Evolutionary conservation across 208 protist species (phyloP).

Genomic region (Balamuthia mandrillaris): DNA sequence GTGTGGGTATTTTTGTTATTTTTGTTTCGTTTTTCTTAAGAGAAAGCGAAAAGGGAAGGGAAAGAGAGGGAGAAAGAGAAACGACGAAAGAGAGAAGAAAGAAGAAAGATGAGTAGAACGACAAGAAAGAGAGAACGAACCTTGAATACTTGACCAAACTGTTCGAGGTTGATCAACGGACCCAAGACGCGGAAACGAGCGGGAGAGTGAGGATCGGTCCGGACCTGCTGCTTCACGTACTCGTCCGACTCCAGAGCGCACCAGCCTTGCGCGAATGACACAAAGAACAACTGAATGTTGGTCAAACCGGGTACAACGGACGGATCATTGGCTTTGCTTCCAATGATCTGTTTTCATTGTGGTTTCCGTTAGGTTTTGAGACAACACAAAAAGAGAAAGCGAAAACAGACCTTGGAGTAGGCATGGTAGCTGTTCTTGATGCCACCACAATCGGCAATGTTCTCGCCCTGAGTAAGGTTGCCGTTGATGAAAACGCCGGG

Average conservation of each 20-base stretch:
- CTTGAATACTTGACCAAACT: too few relatives aligned
- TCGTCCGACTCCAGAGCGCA: not conserved
- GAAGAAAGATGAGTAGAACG: too few relatives aligned
- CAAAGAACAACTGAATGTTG: constrained; percentile 29
- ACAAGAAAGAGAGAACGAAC: too few relatives aligned
- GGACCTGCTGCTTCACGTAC: too few relatives aligned
- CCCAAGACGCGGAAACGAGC: constrained; percentile 30
- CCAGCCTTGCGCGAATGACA: constrained; percentile 29
- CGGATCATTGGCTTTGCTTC: not conserved
- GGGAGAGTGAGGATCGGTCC: constrained; percentile 22
- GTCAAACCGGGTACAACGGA: not conserved
- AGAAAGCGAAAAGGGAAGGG: too few relatives aligned
- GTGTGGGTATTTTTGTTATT: too few relatives aligned
- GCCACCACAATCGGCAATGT: constrained; percentile 31
- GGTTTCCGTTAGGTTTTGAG: constrained; percentile 2
- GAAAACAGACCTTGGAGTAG: too few relatives aligned
- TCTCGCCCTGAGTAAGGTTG: constrained; percentile 34
- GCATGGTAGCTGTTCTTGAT: too few relatives aligned
- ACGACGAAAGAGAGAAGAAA: too few relatives aligned
- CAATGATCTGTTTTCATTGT: constrained; percentile 39
- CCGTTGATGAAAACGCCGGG: constrained; percentile 22
- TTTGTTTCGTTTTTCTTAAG: too few relatives aligned
- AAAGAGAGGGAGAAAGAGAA: too few relatives aligned
- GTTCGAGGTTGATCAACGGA: constrained; percentile 3
- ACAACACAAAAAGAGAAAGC: too few relatives aligned